These are phyloP conservation scores for Oryza brachyantha DNA, from an alignment of 176 grass and related monocot genomes.

Conservation along the genomic window DNA sequence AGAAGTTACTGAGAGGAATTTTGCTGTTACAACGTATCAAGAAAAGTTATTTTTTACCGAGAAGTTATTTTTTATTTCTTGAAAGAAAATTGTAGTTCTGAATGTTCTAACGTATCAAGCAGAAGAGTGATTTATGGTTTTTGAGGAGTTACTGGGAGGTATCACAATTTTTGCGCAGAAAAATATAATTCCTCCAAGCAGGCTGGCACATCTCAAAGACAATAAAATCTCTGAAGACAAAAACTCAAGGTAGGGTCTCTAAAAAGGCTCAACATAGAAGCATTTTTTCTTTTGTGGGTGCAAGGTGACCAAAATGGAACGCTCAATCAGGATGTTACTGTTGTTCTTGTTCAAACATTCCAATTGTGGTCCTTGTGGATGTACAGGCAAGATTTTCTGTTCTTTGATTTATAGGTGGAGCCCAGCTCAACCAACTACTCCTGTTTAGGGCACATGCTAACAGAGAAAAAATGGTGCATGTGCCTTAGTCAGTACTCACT, in stretches of 20 bases:
- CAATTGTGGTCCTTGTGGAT: background rate
- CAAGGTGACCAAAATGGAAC: background rate
- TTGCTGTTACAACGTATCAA: background rate
- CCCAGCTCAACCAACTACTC: slow-evolving; percentile 25
- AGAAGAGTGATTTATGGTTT: background rate
- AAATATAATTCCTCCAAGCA: no score
- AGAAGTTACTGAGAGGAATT: no score
- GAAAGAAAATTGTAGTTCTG: background rate
- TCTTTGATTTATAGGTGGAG: background rate
- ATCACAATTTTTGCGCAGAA: no score
- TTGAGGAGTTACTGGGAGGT: no score
- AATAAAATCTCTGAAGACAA: no score
- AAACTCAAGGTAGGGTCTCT: background rate
- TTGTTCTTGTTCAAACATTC: slow-evolving; percentile 11
- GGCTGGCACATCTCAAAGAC: no score
- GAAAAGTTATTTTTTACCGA: background rate
- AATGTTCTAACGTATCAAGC: background rate
- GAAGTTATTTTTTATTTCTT: background rate
- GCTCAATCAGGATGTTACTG: background rate
- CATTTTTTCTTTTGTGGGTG: background rate
- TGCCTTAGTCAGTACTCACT: background rate
- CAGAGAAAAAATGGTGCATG: slow-evolving; percentile 15
- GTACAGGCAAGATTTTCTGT: background rate
- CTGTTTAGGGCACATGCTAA: slow-evolving; percentile 30
- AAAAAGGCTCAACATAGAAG: background rate